Conservation (phyloP, 179 eudicot genomes). For the Gypsophila paniculata region DNA sequence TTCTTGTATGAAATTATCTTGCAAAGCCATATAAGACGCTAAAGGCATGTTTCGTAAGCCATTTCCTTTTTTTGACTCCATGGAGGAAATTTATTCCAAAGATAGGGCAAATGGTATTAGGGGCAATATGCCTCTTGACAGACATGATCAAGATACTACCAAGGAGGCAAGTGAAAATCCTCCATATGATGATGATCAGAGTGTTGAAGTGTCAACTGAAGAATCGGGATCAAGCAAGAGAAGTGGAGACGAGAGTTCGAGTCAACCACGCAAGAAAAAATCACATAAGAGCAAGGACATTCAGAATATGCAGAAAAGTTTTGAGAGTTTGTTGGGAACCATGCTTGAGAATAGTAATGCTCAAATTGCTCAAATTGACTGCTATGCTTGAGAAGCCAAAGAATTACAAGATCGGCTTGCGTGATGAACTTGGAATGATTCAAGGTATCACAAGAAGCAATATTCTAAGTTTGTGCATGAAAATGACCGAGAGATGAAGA, state of each 20-base stretch:
- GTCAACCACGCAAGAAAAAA: neutral
- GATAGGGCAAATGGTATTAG: neutral
- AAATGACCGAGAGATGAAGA: constrained; percentile 1
- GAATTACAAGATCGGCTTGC: constrained; percentile 1
- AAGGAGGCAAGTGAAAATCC: neutral
- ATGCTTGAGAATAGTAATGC: constrained; percentile 6
- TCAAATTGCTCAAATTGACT: neutral
- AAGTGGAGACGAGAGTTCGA: neutral
- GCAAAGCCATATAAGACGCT: neutral
- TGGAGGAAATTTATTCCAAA: constrained; percentile 7
- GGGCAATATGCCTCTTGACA: neutral
- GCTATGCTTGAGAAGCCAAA: neutral
- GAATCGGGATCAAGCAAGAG: constrained; percentile 1
- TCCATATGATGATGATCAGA: neutral
- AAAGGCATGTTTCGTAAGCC: neutral
- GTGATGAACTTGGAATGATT: constrained; percentile 7
- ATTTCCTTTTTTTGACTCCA: constrained; percentile 1
- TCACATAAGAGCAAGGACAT: neutral
- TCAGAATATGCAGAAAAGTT: neutral
- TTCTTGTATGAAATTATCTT: neutral
- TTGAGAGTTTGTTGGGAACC: neutral
- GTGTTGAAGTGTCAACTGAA: neutral
- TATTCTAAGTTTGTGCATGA: neutral
- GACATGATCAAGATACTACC: neutral
- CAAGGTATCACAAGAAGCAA: neutral